Percentiles rank a stretch among this genome's conserved stretches.
phyloP scores from a whole-genome alignment of 2,329 filamentous ascomycete species.

The Aspergillus felis region DNA sequence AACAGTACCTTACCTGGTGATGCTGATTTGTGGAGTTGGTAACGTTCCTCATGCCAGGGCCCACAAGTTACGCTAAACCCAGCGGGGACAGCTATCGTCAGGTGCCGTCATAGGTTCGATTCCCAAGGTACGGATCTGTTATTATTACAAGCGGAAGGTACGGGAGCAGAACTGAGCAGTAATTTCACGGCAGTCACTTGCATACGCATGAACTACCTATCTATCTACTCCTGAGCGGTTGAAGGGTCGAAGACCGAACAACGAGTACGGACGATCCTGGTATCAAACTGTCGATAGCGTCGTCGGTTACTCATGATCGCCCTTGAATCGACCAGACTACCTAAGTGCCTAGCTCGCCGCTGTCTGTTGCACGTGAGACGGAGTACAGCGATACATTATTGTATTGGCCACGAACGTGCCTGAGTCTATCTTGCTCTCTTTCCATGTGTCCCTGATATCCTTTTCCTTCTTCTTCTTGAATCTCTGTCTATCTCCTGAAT shows the following conservation, averaged over 20 bases:
- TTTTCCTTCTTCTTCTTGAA: not conserved
- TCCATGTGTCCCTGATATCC: not conserved
- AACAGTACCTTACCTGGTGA: no score
- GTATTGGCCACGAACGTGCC: not conserved
- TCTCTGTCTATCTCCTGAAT: not conserved
- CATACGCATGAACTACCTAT: not conserved
- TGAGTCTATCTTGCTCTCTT: not conserved
- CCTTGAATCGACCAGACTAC: no score
- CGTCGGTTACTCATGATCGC: not conserved
- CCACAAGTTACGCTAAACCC: not conserved
- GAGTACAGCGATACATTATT: not conserved
- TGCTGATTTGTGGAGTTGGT: not conserved
- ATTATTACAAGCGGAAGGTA: not conserved
- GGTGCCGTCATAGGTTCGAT: not conserved
- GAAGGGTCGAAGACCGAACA: not conserved
- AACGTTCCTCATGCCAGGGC: not conserved
- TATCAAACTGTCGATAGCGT: not conserved
- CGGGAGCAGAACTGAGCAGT: not conserved
- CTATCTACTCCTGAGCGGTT: no score
- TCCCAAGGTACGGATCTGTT: not conserved
- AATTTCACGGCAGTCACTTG: not conserved
- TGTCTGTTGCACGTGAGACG: not conserved
- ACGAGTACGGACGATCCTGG: not conserved
- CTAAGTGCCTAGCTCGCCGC: not conserved
- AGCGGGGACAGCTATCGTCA: not conserved